These are phyloP conservation scores for Bisporella sp. DNA, from an alignment of 2,329 filamentous ascomycete species.

Conservation along the genomic window DNA sequence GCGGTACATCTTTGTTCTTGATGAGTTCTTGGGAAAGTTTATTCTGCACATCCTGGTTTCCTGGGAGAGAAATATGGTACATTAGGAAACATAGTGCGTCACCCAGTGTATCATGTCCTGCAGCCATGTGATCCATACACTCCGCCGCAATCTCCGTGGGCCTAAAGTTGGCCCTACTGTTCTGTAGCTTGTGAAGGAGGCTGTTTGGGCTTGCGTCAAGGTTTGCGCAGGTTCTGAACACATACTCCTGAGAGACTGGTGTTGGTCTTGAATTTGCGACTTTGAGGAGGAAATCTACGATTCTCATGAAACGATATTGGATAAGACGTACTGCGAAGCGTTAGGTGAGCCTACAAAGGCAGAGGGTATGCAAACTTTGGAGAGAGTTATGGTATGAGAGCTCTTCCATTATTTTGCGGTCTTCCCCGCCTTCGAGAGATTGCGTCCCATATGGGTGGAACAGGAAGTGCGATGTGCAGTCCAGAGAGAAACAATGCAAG, in stretches of 20 bases:
- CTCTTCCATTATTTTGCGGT: slow-evolving; percentile 61
- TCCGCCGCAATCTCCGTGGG: slow-evolving; percentile 50
- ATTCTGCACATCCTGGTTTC: slow-evolving; percentile 43
- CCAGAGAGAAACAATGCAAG: slow-evolving; percentile 61
- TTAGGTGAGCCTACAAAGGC: background rate
- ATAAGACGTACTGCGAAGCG: slow-evolving; percentile 40
- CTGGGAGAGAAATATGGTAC: slow-evolving; percentile 60
- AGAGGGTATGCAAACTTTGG: slow-evolving; percentile 39
- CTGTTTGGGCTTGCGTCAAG: slow-evolving; percentile 45
- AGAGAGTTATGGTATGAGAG: slow-evolving; percentile 61
- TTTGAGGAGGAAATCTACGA: slow-evolving; percentile 83
- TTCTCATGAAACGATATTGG: slow-evolving; percentile 77
- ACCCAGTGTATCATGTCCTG: slow-evolving; percentile 66
- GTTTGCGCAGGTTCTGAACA: slow-evolving; percentile 43
- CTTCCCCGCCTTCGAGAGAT: slow-evolving; percentile 46
- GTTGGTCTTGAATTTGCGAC: slow-evolving; percentile 51
- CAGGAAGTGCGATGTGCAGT: slow-evolving; percentile 63
- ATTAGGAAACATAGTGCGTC: slow-evolving; percentile 65
- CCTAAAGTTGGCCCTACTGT: slow-evolving; percentile 36
- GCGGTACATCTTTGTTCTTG: slow-evolving; percentile 29
- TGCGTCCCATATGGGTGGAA: slow-evolving; percentile 59
- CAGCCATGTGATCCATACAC: slow-evolving; percentile 63
- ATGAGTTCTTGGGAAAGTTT: slow-evolving; percentile 46
- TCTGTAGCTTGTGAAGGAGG: slow-evolving; percentile 52
- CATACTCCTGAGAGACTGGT: slow-evolving; percentile 52